Percentiles rank a stretch among this genome's conserved stretches.
These are phyloP conservation scores for Chlorella sp. DNA, from an alignment of 139 green algal species.

Conservation along the genomic window DNA sequence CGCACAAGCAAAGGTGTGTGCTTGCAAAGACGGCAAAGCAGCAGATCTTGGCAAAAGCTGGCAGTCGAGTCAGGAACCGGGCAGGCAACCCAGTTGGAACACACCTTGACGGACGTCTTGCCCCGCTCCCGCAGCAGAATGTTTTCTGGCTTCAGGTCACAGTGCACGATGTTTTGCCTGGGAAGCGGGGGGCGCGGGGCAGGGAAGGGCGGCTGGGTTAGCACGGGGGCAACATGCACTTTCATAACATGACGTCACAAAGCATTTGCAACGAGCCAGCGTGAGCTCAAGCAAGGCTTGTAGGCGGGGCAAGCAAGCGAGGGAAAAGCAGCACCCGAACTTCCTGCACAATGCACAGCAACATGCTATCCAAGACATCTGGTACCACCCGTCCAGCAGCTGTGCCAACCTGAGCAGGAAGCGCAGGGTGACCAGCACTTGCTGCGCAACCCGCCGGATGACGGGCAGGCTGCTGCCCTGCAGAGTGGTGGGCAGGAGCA, in stretches of 20 bases:
- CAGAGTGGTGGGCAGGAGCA: slow-evolving; percentile 54
- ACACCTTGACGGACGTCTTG: slow-evolving; percentile 77
- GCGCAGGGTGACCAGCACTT: slow-evolving; percentile 87
- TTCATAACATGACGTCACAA: too few species aligned
- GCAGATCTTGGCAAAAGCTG: background rate
- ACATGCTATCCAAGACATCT: too few species aligned
- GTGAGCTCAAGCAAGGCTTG: slow-evolving; percentile 59
- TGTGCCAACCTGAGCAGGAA: slow-evolving; percentile 63
- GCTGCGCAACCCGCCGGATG: slow-evolving; percentile 73
- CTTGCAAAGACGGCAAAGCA: background rate
- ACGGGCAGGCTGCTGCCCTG: slow-evolving; percentile 58
- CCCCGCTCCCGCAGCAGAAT: slow-evolving; percentile 76
- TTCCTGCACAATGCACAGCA: too few species aligned
- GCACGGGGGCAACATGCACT: too few species aligned
- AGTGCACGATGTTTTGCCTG: slow-evolving; percentile 94
- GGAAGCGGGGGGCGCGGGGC: background rate
- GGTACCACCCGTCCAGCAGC: background rate
- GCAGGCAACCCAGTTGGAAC: too few species aligned
- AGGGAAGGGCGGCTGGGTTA: background rate
- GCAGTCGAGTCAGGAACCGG: background rate
- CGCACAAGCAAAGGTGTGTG: background rate
- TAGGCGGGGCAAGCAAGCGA: background rate
- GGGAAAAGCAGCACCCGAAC: too few species aligned
- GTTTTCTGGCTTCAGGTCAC: slow-evolving; percentile 99
- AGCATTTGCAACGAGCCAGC: slow-evolving; percentile 79